Evolutionary conservation across 305 asterid genomes (phyloP), one percentile per base, ranked within the genome.

Genomic region (Rubia occidens): DNA sequence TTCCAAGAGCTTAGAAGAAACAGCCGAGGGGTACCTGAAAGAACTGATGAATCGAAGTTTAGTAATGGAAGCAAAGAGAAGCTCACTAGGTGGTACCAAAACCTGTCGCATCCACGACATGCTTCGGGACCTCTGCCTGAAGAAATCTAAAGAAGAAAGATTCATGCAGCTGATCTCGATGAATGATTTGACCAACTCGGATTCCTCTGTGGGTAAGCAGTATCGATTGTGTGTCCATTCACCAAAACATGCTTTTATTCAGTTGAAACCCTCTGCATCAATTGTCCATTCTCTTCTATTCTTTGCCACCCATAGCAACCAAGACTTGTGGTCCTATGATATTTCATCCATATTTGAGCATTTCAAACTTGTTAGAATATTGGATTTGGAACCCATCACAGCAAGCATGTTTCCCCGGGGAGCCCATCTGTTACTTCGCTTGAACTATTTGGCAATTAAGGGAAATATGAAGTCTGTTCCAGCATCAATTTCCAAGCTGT

Each of bases 101-200:
- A 0, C 55, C 21, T 74, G 77, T 39, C 40, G 21, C 45, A 14
- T 75, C 47, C 76, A 62, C 59, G 68, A 79, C 55, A 40, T 80
- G 67, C 5, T 78, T 18, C 82, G 59, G 10, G 84, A 80, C 0
- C 49, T 78, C 15, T 80, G 82, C 72, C 15, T 39, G 61, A 43
- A 53, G 24, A 77, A 45, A 72, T 76, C 72, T 9, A 6, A 40
- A 39, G 70, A 72, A 77, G 83, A 77, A 67, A 67, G 17, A 6
- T 59, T 79, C 3, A 9, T 71, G 8, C 71, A 40, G 35, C 11
- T 71, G 8, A n/a, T 73, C 0, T 59, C 73, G 0, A 6, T 26
- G 11, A 3, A 58, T 40, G 14, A 17, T 35, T 32, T 8, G 0
- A 5, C 1, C 3, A 5, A 60, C 43, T 60, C 65, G 14, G 18